phyloP scores from a whole-genome alignment of 768 basidiomycete species.

The Boletus edulis region DNA sequence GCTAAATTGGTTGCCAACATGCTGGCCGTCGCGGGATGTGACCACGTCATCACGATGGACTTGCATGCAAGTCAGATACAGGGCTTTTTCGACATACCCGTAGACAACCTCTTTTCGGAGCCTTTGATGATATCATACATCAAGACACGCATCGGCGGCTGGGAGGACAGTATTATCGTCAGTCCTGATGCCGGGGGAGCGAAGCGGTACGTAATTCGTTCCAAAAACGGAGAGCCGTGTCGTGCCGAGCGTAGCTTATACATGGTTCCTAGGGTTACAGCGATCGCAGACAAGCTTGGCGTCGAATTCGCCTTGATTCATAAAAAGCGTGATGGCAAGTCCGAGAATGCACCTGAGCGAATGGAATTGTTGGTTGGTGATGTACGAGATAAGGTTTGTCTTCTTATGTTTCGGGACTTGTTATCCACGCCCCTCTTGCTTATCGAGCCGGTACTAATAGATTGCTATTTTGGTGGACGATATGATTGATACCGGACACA shows the following conservation, averaged over 20 bases:
- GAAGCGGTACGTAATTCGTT: slow-evolving; percentile 71
- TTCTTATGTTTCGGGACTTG: neutral
- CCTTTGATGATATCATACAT: slow-evolving; percentile 94
- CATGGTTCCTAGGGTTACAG: slow-evolving; percentile 70
- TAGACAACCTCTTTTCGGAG: slow-evolving; percentile 96
- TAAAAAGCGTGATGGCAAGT: slow-evolving; percentile 75
- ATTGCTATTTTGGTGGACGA: slow-evolving; percentile 96
- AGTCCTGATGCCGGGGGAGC: slow-evolving; percentile 98
- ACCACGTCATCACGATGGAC: slow-evolving; percentile 99
- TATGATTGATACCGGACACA: slow-evolving; percentile 95
- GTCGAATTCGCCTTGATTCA: slow-evolving; percentile 97
- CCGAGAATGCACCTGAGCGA: slow-evolving; percentile 62
- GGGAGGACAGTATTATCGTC: slow-evolving; percentile 87
- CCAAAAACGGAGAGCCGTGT: neutral
- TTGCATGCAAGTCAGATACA: slow-evolving; percentile 97
- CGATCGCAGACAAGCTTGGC: slow-evolving; percentile 93
- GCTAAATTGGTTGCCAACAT: slow-evolving; percentile 98
- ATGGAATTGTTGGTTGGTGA: slow-evolving; percentile 97
- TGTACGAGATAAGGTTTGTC: slow-evolving; percentile 77
- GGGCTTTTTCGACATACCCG: slow-evolving; percentile 98
- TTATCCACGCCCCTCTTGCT: neutral
- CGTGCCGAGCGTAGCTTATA: slow-evolving; percentile 1
- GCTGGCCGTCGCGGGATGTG: slow-evolving; percentile 94
- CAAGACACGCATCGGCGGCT: slow-evolving; percentile 80
- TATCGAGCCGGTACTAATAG: slow-evolving; percentile 34